phyloP scores from a whole-genome alignment of 345 rosid genomes.

The Hibiscus syriacus region DNA sequence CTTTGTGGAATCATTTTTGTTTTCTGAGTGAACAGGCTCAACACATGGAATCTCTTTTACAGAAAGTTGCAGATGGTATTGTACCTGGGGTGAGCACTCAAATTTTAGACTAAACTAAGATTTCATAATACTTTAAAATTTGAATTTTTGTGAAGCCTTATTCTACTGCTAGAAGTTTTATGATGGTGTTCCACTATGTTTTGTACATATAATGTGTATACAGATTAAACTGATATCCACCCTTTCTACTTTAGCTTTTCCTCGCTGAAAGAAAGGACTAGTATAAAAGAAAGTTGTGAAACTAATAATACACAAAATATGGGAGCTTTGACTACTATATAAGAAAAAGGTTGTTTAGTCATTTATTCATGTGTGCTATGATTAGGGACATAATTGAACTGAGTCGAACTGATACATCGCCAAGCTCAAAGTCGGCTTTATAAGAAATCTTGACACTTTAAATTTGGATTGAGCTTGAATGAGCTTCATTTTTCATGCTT shows the following conservation, averaged over 20 bases:
- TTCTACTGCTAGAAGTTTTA: neutral
- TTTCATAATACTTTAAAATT: neutral
- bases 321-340: neutral
- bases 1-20: neutral
- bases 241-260: neutral
- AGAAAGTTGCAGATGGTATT: constrained; percentile 59
- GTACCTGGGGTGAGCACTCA: constrained; percentile 64
- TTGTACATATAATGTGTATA: neutral
- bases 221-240: neutral
- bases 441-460: neutral
- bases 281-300: too few species aligned
- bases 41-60: constrained; percentile 75
- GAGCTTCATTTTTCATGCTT: neutral
- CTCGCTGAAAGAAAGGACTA: too few species aligned
- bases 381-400: neutral
- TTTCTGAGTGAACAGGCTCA: constrained; percentile 43
- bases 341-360: neutral
- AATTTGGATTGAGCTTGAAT: neutral
- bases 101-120: constrained; percentile 2
- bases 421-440: neutral
- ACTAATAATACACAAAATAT: neutral
- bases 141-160: neutral
- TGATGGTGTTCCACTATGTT: neutral
- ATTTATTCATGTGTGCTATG: neutral
- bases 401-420: neutral